Percentiles rank a stretch among this genome's conserved stretches.
Evolutionary conservation across 2,329 filamentous ascomycete genomes (phyloP).

Genomic region (Cytospora schulzeri): DNA sequence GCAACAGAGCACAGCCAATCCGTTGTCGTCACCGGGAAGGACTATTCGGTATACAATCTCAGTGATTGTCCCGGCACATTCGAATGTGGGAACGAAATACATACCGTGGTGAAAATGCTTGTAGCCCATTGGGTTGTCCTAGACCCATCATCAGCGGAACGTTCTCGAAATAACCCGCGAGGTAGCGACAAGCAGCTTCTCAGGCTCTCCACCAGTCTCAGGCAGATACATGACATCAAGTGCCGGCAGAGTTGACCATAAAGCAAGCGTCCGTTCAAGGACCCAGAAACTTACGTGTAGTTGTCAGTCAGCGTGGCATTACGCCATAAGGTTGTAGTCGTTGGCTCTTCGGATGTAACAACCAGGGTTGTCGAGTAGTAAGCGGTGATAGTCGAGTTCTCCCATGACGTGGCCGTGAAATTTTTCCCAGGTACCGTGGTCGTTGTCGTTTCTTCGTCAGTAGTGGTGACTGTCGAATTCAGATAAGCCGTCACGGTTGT

Average conservation of each 20-base stretch:
- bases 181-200: no score
- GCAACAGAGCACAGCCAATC: slow-evolving; percentile 15
- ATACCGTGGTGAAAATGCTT: slow-evolving; percentile 11
- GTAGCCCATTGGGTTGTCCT: slow-evolving; percentile 16
- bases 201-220: neutral
- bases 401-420: neutral
- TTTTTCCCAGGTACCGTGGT: neutral
- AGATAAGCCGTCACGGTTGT: no score
- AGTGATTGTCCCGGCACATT: neutral
- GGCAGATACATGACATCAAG: neutral
- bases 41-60: neutral
- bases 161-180: no score
- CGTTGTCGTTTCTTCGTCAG: neutral
- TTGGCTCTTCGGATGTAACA: neutral
- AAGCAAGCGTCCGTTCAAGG: neutral
- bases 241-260: neutral
- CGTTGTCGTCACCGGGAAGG: slow-evolving; percentile 11
- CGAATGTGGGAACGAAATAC: neutral
- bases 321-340: neutral
- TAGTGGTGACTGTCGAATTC: neutral
- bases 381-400: neutral
- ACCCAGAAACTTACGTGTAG: neutral
- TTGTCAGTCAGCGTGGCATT: neutral
- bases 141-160: slow-evolving; percentile 1
- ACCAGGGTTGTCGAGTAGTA: neutral